Evolutionary conservation across 257 asterid species (phyloP).

Genomic region (Solanum ossicruentum): DNA sequence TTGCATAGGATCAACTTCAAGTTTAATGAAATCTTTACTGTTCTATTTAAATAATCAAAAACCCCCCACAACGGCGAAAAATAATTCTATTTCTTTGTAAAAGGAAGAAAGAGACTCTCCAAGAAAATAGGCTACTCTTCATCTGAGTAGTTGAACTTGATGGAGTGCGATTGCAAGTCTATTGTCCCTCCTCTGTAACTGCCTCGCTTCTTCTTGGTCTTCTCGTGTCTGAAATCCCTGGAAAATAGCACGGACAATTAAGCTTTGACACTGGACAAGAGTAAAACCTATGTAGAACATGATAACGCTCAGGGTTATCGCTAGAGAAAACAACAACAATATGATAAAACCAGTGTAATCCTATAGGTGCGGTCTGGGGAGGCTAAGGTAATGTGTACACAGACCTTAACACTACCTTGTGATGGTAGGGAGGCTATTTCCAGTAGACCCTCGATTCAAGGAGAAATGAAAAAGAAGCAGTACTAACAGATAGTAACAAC

Average conservation of each 20-base stretch:
- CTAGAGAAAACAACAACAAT: background rate
- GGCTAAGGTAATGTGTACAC: too few relatives aligned
- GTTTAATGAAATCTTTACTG: background rate
- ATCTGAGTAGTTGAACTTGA: constrained; percentile 73
- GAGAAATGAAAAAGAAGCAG: too few relatives aligned
- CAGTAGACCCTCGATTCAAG: too few relatives aligned
- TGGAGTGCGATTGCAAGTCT: constrained; percentile 65
- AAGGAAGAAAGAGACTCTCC: background rate
- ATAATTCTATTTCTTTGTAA: background rate
- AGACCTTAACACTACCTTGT: too few relatives aligned
- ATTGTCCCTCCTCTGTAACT: constrained; percentile 92
- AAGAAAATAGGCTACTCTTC: constrained; percentile 25
- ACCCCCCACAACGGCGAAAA: background rate
- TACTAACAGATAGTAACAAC: too few relatives aligned
- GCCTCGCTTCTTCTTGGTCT: constrained; percentile 98
- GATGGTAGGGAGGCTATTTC: too few relatives aligned
- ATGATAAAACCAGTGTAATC: too few relatives aligned
- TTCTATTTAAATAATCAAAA: background rate
- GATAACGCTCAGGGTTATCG: background rate
- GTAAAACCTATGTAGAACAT: background rate
- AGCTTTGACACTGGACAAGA: background rate
- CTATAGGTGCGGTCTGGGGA: too few relatives aligned
- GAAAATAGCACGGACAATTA: background rate
- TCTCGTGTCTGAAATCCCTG: constrained; percentile 46
- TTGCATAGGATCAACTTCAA: background rate